A percentile compares a stretch with the other conserved stretches of the same genome.
Conservation (phyloP, 2,329 filamentous ascomycete genomes). For the Pseudogymnoascus sp. region DNA sequence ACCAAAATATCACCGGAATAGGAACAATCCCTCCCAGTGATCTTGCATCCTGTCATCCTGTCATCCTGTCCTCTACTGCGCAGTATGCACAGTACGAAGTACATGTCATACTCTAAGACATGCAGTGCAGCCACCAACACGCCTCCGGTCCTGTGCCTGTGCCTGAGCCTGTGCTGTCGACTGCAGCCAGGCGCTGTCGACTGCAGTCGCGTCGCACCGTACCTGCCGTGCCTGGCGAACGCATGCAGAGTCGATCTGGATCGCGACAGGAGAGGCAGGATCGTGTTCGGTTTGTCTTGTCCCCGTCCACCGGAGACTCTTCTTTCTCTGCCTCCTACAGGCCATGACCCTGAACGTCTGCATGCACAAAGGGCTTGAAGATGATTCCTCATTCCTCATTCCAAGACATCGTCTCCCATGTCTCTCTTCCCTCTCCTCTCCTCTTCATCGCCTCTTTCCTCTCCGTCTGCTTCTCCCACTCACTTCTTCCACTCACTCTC, state of each 20-base stretch:
- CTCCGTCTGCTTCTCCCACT: background rate
- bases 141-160: background rate
- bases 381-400: conserved; percentile 1
- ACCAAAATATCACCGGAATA: background rate
- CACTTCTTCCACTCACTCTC: background rate
- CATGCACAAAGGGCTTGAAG: background rate
- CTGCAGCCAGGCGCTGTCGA: background rate
- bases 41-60: background rate
- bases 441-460: background rate
- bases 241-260: conserved; percentile 5
- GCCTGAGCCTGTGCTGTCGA: background rate
- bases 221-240: conserved; percentile 1
- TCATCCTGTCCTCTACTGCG: background rate
- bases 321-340: background rate
- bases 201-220: background rate
- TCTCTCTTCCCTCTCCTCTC: background rate
- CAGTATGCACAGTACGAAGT: background rate
- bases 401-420: background rate
- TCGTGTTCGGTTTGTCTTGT: background rate
- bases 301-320: background rate
- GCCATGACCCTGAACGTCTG: background rate
- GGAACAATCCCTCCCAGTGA: conserved; percentile 1
- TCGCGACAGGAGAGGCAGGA: conserved; percentile 5
- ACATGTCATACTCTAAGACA: conserved; percentile 5
- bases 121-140: background rate